Conservation (phyloP, 306 rosid genomes). For the Quercus suber region DNA sequence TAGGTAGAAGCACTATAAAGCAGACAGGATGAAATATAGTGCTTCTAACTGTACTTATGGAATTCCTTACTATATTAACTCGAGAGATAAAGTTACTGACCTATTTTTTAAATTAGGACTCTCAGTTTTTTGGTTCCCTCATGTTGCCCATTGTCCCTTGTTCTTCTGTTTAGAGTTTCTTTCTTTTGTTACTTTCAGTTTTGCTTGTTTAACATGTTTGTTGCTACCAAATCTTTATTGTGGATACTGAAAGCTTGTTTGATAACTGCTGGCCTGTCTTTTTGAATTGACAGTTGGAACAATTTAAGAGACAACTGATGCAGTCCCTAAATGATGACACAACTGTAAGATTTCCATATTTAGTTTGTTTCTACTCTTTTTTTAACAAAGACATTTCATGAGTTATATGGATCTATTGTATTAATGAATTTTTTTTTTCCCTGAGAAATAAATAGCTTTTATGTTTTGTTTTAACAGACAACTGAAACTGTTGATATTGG, state of each 20-base stretch:
- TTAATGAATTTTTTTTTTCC: neutral
- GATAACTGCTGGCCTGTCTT: neutral
- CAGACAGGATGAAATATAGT: neutral
- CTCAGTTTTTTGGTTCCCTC: neutral
- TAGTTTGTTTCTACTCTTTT: constrained; percentile 1
- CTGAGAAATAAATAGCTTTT: neutral
- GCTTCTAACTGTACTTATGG: neutral
- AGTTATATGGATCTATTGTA: neutral
- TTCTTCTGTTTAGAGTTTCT: neutral
- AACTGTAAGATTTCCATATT: constrained; percentile 56
- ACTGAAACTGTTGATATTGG: constrained; percentile 85
- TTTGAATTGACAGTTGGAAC: constrained; percentile 69
- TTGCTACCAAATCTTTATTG: neutral
- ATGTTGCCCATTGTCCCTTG: neutral
- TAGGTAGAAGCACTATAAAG: no score
- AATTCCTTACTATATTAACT: neutral
- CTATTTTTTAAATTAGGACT: neutral
- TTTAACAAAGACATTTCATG: neutral
- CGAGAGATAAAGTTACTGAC: neutral
- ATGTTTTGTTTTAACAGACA: constrained; percentile 39
- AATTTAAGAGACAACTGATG: constrained; percentile 89
- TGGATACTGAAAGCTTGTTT: neutral
- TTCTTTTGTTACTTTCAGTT: neutral
- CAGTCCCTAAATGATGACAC: constrained; percentile 81
- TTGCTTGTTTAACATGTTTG: neutral